A percentile compares a stretch with the other conserved stretches of the same genome.
Evolutionary conservation across 2,329 filamentous ascomycete species (phyloP).

Genomic region (Knufia petricola): DNA sequence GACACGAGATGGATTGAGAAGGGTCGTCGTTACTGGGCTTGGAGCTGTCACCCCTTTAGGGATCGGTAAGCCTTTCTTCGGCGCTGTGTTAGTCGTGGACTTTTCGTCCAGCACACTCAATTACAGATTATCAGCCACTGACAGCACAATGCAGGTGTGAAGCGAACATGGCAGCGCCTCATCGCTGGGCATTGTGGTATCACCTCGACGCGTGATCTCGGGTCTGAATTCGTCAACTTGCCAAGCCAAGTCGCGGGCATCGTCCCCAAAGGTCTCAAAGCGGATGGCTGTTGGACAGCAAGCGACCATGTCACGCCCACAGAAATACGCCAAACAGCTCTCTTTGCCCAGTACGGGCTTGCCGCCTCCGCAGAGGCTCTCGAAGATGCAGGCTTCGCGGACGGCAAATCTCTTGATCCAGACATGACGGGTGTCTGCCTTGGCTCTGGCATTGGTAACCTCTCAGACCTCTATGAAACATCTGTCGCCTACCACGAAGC

Average conservation of each 20-base stretch:
- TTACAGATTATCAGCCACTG: neutral
- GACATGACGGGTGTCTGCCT: slow-evolving; percentile 83
- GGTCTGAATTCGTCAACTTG: slow-evolving; percentile 57
- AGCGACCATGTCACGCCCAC: slow-evolving; percentile 37
- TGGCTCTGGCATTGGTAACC: slow-evolving; percentile 88
- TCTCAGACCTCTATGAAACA: slow-evolving; percentile 82
- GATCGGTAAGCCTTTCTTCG: slow-evolving; percentile 45
- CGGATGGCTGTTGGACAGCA: slow-evolving; percentile 35
- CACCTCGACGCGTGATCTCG: slow-evolving; percentile 56
- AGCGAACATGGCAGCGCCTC: slow-evolving; percentile 70
- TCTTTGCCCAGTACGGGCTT: slow-evolving; percentile 83
- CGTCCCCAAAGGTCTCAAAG: slow-evolving; percentile 52
- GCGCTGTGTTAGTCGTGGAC: slow-evolving; percentile 8
- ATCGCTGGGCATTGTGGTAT: slow-evolving; percentile 73
- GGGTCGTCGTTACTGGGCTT: slow-evolving; percentile 75
- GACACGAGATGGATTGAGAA: slow-evolving; percentile 31
- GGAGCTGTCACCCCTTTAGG: slow-evolving; percentile 77
- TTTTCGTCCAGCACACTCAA: neutral
- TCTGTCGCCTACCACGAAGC: slow-evolving; percentile 64
- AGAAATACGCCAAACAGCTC: slow-evolving; percentile 71
- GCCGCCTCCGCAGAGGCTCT: slow-evolving; percentile 80
- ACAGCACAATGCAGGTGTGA: slow-evolving; percentile 44
- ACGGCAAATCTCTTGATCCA: slow-evolving; percentile 49
- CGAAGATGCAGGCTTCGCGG: slow-evolving; percentile 68
- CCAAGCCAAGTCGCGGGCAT: slow-evolving; percentile 79